Percentiles rank a stretch among this genome's conserved stretches.
Evolutionary conservation across 225 moss, liverwort and hornwort species (phyloP).

Genomic region (Physcomitrellopsis africana): DNA sequence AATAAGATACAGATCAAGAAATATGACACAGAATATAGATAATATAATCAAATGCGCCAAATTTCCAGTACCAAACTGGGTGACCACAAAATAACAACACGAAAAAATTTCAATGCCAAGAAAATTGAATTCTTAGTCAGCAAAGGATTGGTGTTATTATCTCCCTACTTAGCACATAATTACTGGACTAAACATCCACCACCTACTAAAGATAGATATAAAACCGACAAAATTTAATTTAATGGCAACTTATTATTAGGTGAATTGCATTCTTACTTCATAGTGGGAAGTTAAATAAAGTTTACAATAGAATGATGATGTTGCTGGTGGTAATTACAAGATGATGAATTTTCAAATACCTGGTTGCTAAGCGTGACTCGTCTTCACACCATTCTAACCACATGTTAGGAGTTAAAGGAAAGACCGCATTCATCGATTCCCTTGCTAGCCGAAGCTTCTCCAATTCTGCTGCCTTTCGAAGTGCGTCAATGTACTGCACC

Average conservation of each 20-base stretch:
- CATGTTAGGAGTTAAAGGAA: conserved; percentile 82
- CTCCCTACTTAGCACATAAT: background rate
- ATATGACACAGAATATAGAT: conserved; percentile 14
- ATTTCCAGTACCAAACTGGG: background rate
- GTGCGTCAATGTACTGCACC: conserved; percentile 75
- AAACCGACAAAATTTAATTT: background rate
- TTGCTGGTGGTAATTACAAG: conserved; percentile 13
- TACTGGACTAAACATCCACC: conserved; percentile 5
- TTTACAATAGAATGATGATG: conserved; percentile 3
- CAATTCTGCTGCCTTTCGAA: conserved; percentile 71
- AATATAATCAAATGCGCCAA: background rate
- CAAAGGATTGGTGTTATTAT: background rate
- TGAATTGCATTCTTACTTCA: background rate
- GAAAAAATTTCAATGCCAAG: background rate
- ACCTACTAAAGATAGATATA: background rate
- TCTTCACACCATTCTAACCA: conserved; percentile 96
- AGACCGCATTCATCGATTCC: conserved; percentile 85
- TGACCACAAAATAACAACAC: background rate
- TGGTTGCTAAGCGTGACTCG: conserved; percentile 81
- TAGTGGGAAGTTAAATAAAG: conserved; percentile 7
- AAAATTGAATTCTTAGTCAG: background rate
- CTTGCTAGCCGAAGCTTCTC: conserved; percentile 85
- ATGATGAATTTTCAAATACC: conserved; percentile 38
- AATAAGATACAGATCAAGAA: background rate
- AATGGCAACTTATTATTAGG: conserved; percentile 10